phyloP scores from a whole-genome alignment of 345 rosid species.

The Tarenaya hassleriana region DNA sequence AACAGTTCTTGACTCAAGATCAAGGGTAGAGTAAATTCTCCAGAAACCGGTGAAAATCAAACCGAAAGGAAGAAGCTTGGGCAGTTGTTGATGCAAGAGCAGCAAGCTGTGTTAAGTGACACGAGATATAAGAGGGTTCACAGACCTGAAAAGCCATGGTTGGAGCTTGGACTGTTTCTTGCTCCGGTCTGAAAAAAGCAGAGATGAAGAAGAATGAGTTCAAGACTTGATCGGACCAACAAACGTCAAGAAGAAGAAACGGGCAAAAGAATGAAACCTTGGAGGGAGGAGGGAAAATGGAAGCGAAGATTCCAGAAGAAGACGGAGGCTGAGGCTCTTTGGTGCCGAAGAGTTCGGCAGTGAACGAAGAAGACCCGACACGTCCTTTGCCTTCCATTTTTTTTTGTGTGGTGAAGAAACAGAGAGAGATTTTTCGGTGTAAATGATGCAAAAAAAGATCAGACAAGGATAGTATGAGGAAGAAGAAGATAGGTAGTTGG shows the following conservation, averaged over 20 bases:
- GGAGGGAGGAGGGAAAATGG: slow-evolving; percentile 59
- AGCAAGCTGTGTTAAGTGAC: too few species aligned
- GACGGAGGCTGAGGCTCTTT: slow-evolving; percentile 46
- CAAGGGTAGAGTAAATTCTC: too few species aligned
- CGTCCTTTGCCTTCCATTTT: slow-evolving; percentile 51
- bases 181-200: slow-evolving; percentile 38
- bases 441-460: neutral
- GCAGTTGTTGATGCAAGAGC: slow-evolving; percentile 4
- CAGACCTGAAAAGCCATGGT: slow-evolving; percentile 45
- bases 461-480: slow-evolving; percentile 6
- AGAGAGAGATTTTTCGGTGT: neutral
- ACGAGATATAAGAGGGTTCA: too few species aligned
- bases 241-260: neutral
- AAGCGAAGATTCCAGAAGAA: slow-evolving; percentile 47
- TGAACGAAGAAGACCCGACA: slow-evolving; percentile 42
- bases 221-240: neutral
- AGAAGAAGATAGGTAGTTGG: slow-evolving; percentile 14
- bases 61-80: slow-evolving; percentile 4
- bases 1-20: slow-evolving; percentile 10
- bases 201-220: neutral
- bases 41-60: slow-evolving; percentile 3
- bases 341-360: slow-evolving; percentile 60
- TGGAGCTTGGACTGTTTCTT: slow-evolving; percentile 40
- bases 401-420: slow-evolving; percentile 13
- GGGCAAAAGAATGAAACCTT: slow-evolving; percentile 28